phyloP scores from a whole-genome alignment of 163 green algal species.

The Scenedesmus sp. region DNA sequence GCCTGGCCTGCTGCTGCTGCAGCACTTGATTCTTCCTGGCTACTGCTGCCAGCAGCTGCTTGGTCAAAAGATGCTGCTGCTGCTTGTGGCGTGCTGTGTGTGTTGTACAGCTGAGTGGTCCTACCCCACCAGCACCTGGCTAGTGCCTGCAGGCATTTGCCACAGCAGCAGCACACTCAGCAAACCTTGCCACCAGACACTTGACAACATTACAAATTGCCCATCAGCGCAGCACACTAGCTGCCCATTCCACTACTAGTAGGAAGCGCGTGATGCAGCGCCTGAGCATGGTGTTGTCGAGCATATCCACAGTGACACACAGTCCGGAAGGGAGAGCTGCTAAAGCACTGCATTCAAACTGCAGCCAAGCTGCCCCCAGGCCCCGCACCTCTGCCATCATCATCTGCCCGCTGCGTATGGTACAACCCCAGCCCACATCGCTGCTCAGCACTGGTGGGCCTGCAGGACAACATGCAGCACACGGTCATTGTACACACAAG shows the following conservation, averaged over 20 bases:
- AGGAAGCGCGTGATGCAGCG: too few relatives aligned
- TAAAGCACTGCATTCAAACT: background rate
- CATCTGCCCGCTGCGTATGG: conserved; percentile 96
- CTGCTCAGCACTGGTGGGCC: conserved; percentile 67
- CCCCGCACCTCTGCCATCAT: conserved; percentile 86
- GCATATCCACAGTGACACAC: too few relatives aligned
- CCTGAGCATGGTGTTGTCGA: too few relatives aligned
- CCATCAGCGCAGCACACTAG: too few relatives aligned
- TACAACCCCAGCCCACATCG: conserved; percentile 97
- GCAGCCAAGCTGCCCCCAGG: conserved; percentile 17
- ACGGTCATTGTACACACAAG: background rate
- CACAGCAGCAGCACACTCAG: too few relatives aligned
- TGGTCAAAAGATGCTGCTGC: background rate
- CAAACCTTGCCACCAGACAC: too few relatives aligned
- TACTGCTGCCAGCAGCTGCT: background rate
- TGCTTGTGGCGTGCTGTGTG: background rate
- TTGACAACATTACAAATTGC: too few relatives aligned
- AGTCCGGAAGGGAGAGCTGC: too few relatives aligned
- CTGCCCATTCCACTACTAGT: too few relatives aligned
- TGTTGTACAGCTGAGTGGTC: background rate
- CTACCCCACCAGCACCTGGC: conserved; percentile 34
- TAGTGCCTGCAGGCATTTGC: conserved; percentile 17
- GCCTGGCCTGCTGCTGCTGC: background rate
- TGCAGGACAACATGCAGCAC: background rate
- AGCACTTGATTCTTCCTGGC: background rate